Evolutionary conservation across 257 asterid genomes (phyloP).

Genomic region (Solanum habrochaites): DNA sequence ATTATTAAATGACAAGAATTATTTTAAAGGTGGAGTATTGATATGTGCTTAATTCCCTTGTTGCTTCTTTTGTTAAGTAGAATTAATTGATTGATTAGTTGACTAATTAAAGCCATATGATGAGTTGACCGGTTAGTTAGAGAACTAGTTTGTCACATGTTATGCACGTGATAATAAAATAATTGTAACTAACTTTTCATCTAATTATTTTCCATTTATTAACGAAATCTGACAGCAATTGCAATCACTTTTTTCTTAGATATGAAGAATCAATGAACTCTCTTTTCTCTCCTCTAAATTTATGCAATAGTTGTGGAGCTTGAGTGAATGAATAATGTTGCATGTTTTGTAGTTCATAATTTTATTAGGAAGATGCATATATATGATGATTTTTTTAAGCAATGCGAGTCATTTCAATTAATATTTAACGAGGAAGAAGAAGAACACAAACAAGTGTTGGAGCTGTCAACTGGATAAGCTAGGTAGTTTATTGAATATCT

Average conservation of each 20-base stretch:
- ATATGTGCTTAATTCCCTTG: background rate
- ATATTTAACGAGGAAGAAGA: background rate
- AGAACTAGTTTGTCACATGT: background rate
- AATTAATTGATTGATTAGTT: background rate
- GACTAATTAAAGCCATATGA: background rate
- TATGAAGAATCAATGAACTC: too few relatives aligned
- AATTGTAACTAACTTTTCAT: background rate
- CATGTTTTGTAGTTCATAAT: background rate
- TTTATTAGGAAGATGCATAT: background rate
- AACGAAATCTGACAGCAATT: background rate
- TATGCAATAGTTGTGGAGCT: background rate
- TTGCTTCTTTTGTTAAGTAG: background rate
- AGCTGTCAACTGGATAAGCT: background rate
- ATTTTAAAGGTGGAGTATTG: background rate
- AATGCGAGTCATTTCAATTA: background rate
- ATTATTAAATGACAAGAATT: too few relatives aligned
- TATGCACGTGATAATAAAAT: background rate
- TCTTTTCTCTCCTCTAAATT: background rate
- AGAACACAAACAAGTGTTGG: background rate
- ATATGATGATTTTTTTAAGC: background rate
- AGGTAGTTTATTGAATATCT: background rate
- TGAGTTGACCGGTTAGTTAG: background rate
- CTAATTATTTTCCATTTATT: too few relatives aligned
- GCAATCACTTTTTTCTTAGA: too few relatives aligned
- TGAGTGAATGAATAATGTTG: background rate